These are phyloP conservation scores for Geotrichum reessii DNA, from an alignment of 1,139 yeast genomes.

Conservation along the genomic window DNA sequence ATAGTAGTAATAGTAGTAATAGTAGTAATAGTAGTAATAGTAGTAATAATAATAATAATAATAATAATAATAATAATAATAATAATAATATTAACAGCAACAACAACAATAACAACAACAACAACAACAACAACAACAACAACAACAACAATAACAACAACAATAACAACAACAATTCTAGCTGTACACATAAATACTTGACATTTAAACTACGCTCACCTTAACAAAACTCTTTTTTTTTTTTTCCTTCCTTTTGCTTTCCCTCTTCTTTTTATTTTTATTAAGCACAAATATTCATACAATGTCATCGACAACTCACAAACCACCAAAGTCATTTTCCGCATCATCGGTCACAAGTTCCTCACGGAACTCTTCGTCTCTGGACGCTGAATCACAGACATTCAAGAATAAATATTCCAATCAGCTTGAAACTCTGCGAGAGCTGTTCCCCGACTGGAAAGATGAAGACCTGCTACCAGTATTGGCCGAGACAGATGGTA, in stretches of 20 bases:
- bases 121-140: neutral
- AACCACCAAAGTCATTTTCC: constrained; percentile 20
- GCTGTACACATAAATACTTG: neutral
- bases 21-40: too few species aligned
- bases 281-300: constrained; percentile 9
- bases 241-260: neutral
- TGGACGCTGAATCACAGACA: constrained; percentile 41
- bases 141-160: neutral
- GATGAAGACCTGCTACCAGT: constrained; percentile 74
- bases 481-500: constrained; percentile 65
- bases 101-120: neutral
- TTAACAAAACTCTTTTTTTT: neutral
- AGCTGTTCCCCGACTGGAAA: constrained; percentile 94
- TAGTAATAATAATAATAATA: too few species aligned
- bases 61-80: too few species aligned
- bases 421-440: constrained; percentile 59
- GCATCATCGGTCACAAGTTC: constrained; percentile 7
- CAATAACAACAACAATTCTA: neutral
- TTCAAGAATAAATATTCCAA: constrained; percentile 30
- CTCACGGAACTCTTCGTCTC: constrained; percentile 15
- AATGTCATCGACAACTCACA: constrained; percentile 17
- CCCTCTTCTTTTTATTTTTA: neutral
- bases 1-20: too few species aligned
- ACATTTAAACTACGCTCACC: neutral
- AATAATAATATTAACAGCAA: too few species aligned